Evolutionary conservation across 768 basidiomycete species (phyloP).

Genomic region (Boletus rex-veris): DNA sequence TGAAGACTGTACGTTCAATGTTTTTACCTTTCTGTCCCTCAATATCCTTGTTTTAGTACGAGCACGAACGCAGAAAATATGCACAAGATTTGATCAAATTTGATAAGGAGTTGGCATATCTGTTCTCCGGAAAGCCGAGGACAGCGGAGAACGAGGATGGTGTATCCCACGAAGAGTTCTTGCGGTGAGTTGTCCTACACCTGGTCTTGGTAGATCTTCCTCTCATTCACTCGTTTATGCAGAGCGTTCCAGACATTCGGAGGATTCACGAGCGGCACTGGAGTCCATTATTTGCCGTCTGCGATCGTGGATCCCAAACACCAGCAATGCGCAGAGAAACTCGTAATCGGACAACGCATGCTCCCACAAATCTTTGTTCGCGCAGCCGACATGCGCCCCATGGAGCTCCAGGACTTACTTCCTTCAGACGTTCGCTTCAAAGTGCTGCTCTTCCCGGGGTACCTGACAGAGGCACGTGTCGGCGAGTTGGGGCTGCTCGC

Average conservation of each 20-base stretch:
- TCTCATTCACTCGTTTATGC: not conserved
- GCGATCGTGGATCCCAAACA: conserved; percentile 32
- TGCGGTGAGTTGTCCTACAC: conserved; percentile 21
- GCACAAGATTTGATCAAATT: conserved; percentile 72
- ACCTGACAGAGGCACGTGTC: conserved; percentile 19
- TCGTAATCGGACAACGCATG: conserved; percentile 40
- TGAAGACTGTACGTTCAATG: conserved; percentile 37
- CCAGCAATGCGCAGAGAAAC: conserved; percentile 29
- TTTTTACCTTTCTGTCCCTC: not conserved
- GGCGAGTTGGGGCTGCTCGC: conserved; percentile 26
- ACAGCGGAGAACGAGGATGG: conserved; percentile 40
- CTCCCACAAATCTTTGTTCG: conserved; percentile 35
- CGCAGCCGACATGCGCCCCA: conserved; percentile 34
- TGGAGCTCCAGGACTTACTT: conserved; percentile 42
- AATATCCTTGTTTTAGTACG: conserved; percentile 46
- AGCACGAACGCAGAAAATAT: conserved; percentile 61
- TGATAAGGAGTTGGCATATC: conserved; percentile 58
- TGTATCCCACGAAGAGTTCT: conserved; percentile 34
- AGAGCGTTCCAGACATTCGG: conserved; percentile 39
- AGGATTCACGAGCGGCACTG: conserved; percentile 36
- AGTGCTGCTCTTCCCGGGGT: conserved; percentile 34
- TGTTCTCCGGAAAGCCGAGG: conserved; percentile 68
- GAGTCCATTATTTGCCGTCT: conserved; percentile 40
- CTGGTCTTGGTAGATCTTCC: not conserved
- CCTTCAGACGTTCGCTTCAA: conserved; percentile 39